phyloP scores from a whole-genome alignment of 768 basidiomycete genomes.

The Trametes elegans region DNA sequence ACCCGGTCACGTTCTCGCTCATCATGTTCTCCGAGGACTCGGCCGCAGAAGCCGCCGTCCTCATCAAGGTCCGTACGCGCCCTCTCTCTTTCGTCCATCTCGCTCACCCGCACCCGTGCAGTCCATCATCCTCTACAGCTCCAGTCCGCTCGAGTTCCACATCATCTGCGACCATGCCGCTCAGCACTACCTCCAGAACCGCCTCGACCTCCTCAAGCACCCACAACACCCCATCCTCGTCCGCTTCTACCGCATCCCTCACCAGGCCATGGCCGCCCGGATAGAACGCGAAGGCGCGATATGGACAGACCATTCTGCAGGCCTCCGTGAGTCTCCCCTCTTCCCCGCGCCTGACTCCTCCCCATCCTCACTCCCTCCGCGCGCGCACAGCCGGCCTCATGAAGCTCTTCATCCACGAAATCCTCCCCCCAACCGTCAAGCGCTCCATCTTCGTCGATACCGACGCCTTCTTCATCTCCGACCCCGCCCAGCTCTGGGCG shows the following conservation, averaged over 20 bases:
- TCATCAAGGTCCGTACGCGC: slow-evolving; percentile 38
- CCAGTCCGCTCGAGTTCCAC: slow-evolving; percentile 22
- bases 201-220: slow-evolving; percentile 38
- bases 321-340: slow-evolving; percentile 38
- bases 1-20: slow-evolving; percentile 41
- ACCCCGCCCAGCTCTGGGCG: slow-evolving; percentile 46
- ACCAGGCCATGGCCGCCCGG: slow-evolving; percentile 42
- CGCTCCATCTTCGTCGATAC: slow-evolving; percentile 52
- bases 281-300: slow-evolving; percentile 46
- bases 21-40: slow-evolving; percentile 44
- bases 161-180: slow-evolving; percentile 44
- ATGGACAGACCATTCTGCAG: slow-evolving; percentile 45
- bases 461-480: slow-evolving; percentile 48
- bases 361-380: not conserved
- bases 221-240: slow-evolving; percentile 39
- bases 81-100: not conserved
- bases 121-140: slow-evolving; percentile 27
- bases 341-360: not conserved
- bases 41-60: slow-evolving; percentile 40
- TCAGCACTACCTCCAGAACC: slow-evolving; percentile 36
- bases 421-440: slow-evolving; percentile 41
- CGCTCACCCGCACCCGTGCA: not conserved
- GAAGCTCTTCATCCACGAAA: slow-evolving; percentile 54
- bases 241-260: slow-evolving; percentile 41
- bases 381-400: slow-evolving; percentile 42